Percentiles rank a stretch among this genome's conserved stretches.
These are phyloP conservation scores for Lasiodiplodia hormozganensis DNA, from an alignment of 2,329 filamentous ascomycete genomes.

Conservation along the genomic window DNA sequence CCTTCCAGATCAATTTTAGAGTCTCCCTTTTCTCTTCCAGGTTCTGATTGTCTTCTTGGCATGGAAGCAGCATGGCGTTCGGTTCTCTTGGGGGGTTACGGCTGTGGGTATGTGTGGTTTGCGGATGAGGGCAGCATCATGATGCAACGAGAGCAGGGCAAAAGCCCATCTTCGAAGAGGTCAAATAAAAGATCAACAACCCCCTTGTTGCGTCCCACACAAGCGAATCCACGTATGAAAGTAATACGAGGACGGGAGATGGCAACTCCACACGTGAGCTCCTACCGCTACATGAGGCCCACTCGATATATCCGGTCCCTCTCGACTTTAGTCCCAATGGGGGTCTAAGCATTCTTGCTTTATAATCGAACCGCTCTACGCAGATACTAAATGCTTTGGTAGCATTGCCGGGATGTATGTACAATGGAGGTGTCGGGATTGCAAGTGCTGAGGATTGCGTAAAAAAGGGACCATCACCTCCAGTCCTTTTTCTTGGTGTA, in stretches of 20 bases:
- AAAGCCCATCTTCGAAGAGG: slow-evolving; percentile 15
- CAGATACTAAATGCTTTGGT: background rate
- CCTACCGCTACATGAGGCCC: background rate
- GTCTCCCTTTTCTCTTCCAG: slow-evolving; percentile 1
- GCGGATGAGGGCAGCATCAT: slow-evolving; percentile 19
- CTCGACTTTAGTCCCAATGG: no score
- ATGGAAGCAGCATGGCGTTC: slow-evolving; percentile 27
- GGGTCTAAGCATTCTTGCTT: no score
- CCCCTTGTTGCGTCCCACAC: background rate
- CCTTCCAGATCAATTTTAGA: slow-evolving; percentile 18
- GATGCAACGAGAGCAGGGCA: slow-evolving; percentile 23
- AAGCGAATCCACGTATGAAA: slow-evolving; percentile 2
- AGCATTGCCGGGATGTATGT: background rate
- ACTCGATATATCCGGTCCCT: background rate
- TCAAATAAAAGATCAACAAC: slow-evolving; percentile 6
- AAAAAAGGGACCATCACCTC: background rate
- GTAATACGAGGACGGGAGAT: background rate
- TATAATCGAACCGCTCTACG: background rate
- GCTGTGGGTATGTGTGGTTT: slow-evolving; percentile 18
- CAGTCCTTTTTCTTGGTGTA: background rate
- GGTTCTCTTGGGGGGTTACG: slow-evolving; percentile 17
- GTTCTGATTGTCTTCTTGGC: slow-evolving; percentile 20
- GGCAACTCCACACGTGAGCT: background rate
- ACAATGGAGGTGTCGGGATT: background rate
- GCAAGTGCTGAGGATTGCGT: background rate